These are phyloP conservation scores for Kwoniella shivajii DNA, from an alignment of 1,284 basidiomycete genomes.

Conservation along the genomic window DNA sequence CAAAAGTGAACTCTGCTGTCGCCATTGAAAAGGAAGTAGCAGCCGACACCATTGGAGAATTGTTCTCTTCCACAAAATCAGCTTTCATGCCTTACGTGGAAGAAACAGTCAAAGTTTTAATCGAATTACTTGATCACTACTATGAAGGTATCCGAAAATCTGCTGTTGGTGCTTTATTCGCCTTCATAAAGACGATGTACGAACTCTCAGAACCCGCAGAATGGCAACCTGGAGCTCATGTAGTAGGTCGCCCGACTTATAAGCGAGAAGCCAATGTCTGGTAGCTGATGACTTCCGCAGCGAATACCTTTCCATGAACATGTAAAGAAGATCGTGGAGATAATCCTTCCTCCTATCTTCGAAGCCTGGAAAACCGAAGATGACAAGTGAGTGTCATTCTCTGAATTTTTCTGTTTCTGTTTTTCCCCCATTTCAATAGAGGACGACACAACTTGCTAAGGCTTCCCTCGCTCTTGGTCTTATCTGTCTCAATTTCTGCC, in stretches of 20 bases:
- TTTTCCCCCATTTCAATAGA: conserved; percentile 4
- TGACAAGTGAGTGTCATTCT: conserved; percentile 77
- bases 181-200: conserved; percentile 90
- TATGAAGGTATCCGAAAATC: conserved; percentile 98
- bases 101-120: conserved; percentile 74
- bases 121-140: conserved; percentile 84
- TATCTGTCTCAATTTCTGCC: no score
- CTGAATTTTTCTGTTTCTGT: background rate
- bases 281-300: conserved; percentile 11
- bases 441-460: no score
- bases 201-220: conserved; percentile 79
- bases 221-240: conserved; percentile 74
- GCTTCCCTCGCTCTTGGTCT: no score
- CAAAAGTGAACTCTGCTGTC: conserved; percentile 85
- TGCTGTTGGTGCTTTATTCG: conserved; percentile 83
- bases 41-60: conserved; percentile 89
- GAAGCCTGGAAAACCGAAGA: conserved; percentile 94
- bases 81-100: conserved; percentile 84
- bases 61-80: conserved; percentile 79
- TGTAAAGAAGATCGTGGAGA: conserved; percentile 79
- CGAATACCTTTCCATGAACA: conserved; percentile 66
- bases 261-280: background rate
- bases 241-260: conserved; percentile 57
- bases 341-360: conserved; percentile 74
- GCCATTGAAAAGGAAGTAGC: conserved; percentile 99